Evolutionary conservation across 148 eudicot genomes (phyloP).

Genomic region (Rhododendron ferrugineum): DNA sequence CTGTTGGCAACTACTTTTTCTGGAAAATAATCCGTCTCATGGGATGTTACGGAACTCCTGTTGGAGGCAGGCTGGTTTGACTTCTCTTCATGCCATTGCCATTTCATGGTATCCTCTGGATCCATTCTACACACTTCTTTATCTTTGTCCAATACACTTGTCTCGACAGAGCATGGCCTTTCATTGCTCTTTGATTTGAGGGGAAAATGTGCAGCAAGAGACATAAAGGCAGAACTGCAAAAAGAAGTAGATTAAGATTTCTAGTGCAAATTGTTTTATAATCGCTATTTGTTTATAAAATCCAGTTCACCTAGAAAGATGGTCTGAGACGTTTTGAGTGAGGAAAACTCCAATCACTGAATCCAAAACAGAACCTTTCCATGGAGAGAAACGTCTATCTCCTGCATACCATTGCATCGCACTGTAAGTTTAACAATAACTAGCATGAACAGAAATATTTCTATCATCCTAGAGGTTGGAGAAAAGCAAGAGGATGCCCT

Average conservation of each 20-base stretch:
- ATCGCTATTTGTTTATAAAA: background rate
- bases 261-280: conserved; percentile 14
- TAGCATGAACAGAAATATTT: background rate
- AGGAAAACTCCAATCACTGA: conserved; percentile 95
- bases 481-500: background rate
- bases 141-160: conserved; percentile 32
- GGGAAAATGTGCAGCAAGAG: conserved; percentile 82
- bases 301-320: conserved; percentile 73
- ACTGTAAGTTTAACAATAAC: background rate
- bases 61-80: conserved; percentile 26
- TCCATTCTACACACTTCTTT: conserved; percentile 44
- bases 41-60: conserved; percentile 25
- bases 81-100: conserved; percentile 33
- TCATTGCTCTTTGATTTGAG: conserved; percentile 30
- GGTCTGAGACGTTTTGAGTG: conserved; percentile 97
- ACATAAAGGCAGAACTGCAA: conserved; percentile 94
- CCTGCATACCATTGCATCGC: conserved; percentile 36
- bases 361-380: conserved; percentile 98
- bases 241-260: conserved; percentile 2
- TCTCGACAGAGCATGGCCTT: conserved; percentile 32
- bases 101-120: conserved; percentile 39
- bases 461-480: background rate
- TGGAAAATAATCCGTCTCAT: conserved; percentile 24
- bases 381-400: conserved; percentile 85
- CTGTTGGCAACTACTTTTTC: conserved; percentile 40